A percentile compares a stretch with the other conserved stretches of the same genome.
phyloP scores from a whole-genome alignment of 768 basidiomycete genomes.

The Russula vinacea region DNA sequence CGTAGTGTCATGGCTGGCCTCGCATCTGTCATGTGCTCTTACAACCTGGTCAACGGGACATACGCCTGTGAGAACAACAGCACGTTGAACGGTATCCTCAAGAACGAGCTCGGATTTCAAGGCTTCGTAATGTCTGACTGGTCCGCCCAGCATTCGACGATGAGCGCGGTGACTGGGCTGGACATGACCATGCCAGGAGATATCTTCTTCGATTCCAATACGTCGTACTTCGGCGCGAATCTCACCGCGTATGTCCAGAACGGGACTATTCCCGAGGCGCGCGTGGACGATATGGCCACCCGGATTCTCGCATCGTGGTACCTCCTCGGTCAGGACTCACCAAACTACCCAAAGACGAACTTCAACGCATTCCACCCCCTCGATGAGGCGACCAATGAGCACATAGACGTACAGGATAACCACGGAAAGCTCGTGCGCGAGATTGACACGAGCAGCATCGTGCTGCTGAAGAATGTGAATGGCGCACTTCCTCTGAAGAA shows the following conservation, averaged over 20 bases:
- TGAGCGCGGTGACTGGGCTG: constrained; percentile 56
- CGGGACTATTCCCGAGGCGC: constrained; percentile 60
- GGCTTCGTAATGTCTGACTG: constrained; percentile 79
- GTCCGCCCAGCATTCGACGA: constrained; percentile 60
- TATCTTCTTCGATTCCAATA: constrained; percentile 45
- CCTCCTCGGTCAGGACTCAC: constrained; percentile 58
- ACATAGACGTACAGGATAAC: constrained; percentile 65
- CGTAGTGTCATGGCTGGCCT: constrained; percentile 73
- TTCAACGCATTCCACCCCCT: constrained; percentile 63
- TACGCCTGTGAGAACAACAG: constrained; percentile 76
- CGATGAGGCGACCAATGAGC: constrained; percentile 53
- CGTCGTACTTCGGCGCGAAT: constrained; percentile 63
- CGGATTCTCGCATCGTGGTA: constrained; percentile 76
- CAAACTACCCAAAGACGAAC: constrained; percentile 60
- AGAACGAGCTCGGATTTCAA: constrained; percentile 73
- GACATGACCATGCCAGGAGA: constrained; percentile 67
- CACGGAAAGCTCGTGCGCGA: constrained; percentile 66
- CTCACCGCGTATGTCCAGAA: constrained; percentile 67
- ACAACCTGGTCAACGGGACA: constrained; percentile 66
- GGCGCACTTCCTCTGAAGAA: constrained; percentile 57
- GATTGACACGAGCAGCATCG: constrained; percentile 70
- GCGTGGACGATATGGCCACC: constrained; percentile 79
- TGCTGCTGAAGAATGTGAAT: constrained; percentile 69
- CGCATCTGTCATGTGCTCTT: constrained; percentile 71
- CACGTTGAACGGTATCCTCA: constrained; percentile 69